These are phyloP conservation scores for Aspergillus brunneoviolaceus DNA, from an alignment of 2,329 filamentous ascomycete species.

Conservation along the genomic window DNA sequence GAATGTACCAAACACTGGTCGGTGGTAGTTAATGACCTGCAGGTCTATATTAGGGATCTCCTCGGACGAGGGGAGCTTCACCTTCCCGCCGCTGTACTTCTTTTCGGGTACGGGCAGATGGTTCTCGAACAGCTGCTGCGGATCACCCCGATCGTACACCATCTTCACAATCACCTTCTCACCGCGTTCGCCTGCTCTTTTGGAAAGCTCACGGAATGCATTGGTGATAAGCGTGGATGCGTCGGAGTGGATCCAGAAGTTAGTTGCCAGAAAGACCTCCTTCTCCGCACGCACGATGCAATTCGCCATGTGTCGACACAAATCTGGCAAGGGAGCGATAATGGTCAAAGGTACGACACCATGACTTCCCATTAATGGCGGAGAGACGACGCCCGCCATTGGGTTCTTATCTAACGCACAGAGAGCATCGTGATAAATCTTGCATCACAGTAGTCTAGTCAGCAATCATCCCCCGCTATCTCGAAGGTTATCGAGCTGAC, in stretches of 20 bases:
- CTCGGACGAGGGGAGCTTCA: constrained; percentile 60
- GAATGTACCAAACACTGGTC: constrained; percentile 69
- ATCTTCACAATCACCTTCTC: constrained; percentile 66
- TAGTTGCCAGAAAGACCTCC: constrained; percentile 73
- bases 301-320: constrained; percentile 73
- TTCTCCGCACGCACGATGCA: constrained; percentile 69
- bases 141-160: constrained; percentile 70
- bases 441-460: neutral
- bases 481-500: constrained; percentile 6
- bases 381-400: constrained; percentile 54
- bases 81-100: constrained; percentile 57
- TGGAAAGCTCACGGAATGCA: constrained; percentile 67
- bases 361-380: constrained; percentile 58
- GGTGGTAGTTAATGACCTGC: constrained; percentile 71
- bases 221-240: constrained; percentile 67
- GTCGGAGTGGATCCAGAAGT: constrained; percentile 70
- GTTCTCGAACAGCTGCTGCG: constrained; percentile 63
- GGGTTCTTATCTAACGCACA: constrained; percentile 39
- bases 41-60: constrained; percentile 72
- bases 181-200: constrained; percentile 59
- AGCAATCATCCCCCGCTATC: neutral
- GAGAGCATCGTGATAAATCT: constrained; percentile 65
- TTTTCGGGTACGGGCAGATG: constrained; percentile 61
- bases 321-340: constrained; percentile 67
- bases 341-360: constrained; percentile 69